A percentile compares a stretch with the other conserved stretches of the same genome.
phyloP scores from a whole-genome alignment of 108 stramenopile species.

The Aurantiochytrium sp. region DNA sequence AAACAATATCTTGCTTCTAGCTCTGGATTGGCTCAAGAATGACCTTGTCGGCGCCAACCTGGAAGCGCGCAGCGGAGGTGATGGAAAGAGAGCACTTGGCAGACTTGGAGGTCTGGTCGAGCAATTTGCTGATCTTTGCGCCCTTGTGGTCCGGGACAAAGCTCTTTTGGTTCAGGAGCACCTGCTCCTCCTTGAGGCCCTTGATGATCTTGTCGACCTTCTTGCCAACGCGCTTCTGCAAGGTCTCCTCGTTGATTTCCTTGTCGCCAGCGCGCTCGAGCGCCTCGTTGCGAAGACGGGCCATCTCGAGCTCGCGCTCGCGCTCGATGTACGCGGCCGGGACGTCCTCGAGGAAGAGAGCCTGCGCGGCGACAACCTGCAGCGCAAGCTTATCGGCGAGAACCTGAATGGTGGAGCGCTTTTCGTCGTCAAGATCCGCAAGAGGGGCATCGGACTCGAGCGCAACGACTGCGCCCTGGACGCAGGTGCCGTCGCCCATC shows the following conservation, averaged over 20 bases:
- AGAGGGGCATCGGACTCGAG: neutral
- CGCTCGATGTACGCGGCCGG: neutral
- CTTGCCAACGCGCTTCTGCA: neutral
- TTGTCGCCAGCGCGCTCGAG: neutral
- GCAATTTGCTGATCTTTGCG: neutral
- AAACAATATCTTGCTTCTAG: too few relatives aligned
- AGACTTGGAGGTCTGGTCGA: neutral
- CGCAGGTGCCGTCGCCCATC: neutral
- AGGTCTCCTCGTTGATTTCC: neutral
- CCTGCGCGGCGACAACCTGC: conserved; percentile 18
- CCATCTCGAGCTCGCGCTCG: neutral
- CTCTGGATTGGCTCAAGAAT: neutral
- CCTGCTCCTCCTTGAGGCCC: neutral
- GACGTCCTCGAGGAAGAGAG: neutral
- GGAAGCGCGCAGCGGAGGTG: neutral
- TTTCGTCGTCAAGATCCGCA: neutral
- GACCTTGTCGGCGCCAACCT: neutral
- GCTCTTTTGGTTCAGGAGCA: neutral
- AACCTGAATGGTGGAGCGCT: neutral
- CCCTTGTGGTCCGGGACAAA: neutral
- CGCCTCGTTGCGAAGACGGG: neutral
- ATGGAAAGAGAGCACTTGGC: neutral
- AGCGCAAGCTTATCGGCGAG: conserved; percentile 13
- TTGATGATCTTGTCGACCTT: conserved; percentile 17
- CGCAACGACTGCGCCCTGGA: neutral